Percentiles rank a stretch among this genome's conserved stretches.
phyloP scores from a whole-genome alignment of 2,329 filamentous ascomycete species.

The Cadophora sp. region DNA sequence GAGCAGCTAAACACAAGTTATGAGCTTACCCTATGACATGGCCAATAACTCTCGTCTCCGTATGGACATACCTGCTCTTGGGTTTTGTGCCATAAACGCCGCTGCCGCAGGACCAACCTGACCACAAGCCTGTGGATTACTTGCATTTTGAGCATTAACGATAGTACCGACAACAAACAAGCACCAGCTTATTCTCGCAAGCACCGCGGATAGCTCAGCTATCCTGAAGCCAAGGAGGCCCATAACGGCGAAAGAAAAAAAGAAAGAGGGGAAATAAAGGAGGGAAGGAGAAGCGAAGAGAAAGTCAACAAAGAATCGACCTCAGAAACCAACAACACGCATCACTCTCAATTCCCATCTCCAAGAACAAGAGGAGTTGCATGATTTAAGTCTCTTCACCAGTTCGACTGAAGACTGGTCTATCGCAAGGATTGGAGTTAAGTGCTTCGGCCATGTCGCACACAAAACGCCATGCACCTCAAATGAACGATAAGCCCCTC shows the following conservation, averaged over 20 bases:
- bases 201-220: slow-evolving; percentile 2
- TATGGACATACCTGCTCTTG: not conserved
- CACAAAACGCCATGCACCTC: slow-evolving; percentile 5
- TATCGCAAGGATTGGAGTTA: not conserved
- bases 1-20: not conserved
- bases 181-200: slow-evolving; percentile 10
- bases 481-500: slow-evolving; percentile 5
- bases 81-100: not conserved
- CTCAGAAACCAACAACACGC: slow-evolving; percentile 1
- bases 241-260: not conserved
- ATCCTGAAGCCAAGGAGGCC: slow-evolving; percentile 1
- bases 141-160: slow-evolving; percentile 14
- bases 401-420: not conserved
- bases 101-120: not conserved
- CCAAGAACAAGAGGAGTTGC: not conserved
- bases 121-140: slow-evolving; percentile 5
- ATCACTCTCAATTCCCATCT: slow-evolving; percentile 2
- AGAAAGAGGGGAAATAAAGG: not conserved
- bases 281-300: slow-evolving; percentile 9
- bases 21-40: not conserved
- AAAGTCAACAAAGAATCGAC: not conserved
- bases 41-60: not conserved
- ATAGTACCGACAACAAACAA: slow-evolving; percentile 8
- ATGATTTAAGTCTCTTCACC: not conserved
- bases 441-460: not conserved